Evolutionary conservation across 371 early-diverging fungal species (phyloP).

Genomic region (Parasitella parasitica): DNA sequence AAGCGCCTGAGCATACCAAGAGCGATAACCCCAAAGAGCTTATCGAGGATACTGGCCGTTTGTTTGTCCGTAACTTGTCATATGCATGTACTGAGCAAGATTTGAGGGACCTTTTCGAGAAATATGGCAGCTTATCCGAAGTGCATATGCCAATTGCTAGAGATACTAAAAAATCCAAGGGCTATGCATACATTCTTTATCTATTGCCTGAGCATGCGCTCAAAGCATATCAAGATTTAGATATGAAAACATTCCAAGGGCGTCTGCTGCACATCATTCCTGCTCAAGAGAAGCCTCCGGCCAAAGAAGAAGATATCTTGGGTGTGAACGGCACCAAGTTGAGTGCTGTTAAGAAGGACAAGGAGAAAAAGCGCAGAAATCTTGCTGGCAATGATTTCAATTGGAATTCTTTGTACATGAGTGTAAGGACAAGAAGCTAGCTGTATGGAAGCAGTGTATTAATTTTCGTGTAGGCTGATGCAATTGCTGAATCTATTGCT

Average conservation of each 20-base stretch:
- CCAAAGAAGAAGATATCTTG: slow-evolving; percentile 60
- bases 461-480: slow-evolving; percentile 67
- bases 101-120: slow-evolving; percentile 72
- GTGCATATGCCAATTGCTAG: slow-evolving; percentile 91
- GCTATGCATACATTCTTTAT: slow-evolving; percentile 88
- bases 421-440: slow-evolving; percentile 46
- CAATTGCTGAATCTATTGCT: slow-evolving; percentile 93
- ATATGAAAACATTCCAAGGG: slow-evolving; percentile 88
- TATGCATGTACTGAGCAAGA: slow-evolving; percentile 90
- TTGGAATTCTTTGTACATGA: slow-evolving; percentile 97
- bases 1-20: background rate
- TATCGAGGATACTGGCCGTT: slow-evolving; percentile 92
- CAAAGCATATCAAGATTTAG: slow-evolving; percentile 77
- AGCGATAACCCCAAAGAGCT: slow-evolving; percentile 51
- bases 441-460: background rate
- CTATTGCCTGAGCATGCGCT: slow-evolving; percentile 92
- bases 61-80: slow-evolving; percentile 91
- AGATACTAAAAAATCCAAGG: slow-evolving; percentile 91
- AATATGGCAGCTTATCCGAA: slow-evolving; percentile 90
- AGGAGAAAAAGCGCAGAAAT: slow-evolving; percentile 76
- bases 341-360: slow-evolving; percentile 75
- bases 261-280: slow-evolving; percentile 86
- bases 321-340: slow-evolving; percentile 60
- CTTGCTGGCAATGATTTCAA: slow-evolving; percentile 81
- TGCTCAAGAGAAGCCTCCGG: slow-evolving; percentile 81